Base-by-base conservation (phyloP, 2,329 filamentous ascomycete species). In the Dactylellina sp. region DNA sequence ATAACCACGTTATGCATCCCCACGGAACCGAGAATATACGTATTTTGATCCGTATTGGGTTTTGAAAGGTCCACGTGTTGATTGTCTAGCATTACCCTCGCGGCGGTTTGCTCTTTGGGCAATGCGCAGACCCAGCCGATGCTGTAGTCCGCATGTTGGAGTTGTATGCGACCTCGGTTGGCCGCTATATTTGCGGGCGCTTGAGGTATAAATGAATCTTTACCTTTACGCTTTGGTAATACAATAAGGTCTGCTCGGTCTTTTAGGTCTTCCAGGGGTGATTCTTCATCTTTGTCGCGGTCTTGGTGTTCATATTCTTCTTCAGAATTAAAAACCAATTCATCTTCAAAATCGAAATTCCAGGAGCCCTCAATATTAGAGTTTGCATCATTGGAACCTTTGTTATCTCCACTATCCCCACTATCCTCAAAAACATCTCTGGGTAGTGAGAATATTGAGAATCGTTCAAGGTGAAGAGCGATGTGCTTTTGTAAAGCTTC, bases 401-500 rank as follows among this genome's bases (percentile, higher is more conserved):
- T 20, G 11, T 60, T 52, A 2, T 59, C 40, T 7, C 49, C 46
- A 20, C 50, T 35, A 20, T 47, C 44, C 16, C 39, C 28, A 35
- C 11, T n/a, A n/a, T n/a, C n/a, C n/a, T n/a, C n/a, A n/a, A n/a
- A 44, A 25, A 53, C 25, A 42, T 65, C 37, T 22, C 47, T 32
- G 6, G 68, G 68, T 0, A 72, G 18, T 2, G 68, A 64, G 42
- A 72, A 72, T 20, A 72, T 16, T 5, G 59, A 63, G 16, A 72
- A 72, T 20, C 68, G 40, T 20, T 72, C 68, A 1, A 72, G 20
- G 39, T 72, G 68, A 1, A 72, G 44, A 0, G 68, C 68, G n/a
- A 72, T 65, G 9, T 72, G 68, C 14, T 72, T 72, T 42, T 72
- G 68, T 9, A 64, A 37, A 2, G 16, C 49, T 5, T 53, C 57